phyloP scores from a whole-genome alignment of 768 basidiomycete species.

The Strobilomyces dryophilus region DNA sequence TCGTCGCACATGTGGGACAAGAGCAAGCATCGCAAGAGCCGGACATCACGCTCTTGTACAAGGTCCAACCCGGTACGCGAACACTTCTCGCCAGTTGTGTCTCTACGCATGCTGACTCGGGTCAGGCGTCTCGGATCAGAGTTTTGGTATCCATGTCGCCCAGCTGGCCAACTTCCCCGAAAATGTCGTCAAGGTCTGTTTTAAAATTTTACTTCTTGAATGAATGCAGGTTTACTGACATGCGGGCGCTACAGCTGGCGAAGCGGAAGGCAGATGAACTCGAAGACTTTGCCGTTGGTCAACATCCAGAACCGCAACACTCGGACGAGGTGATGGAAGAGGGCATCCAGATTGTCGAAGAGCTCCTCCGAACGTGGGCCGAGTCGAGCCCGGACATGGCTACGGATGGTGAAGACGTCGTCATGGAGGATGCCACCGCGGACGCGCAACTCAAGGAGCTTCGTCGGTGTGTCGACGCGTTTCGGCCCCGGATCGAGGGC shows the following conservation, averaged over 20 bases:
- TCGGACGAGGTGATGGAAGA: slow-evolving; percentile 63
- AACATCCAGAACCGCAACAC: slow-evolving; percentile 40
- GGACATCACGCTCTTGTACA: slow-evolving; percentile 80
- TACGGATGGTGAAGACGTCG: slow-evolving; percentile 41
- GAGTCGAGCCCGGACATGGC: slow-evolving; percentile 23
- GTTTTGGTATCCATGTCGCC: slow-evolving; percentile 98
- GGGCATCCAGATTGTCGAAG: slow-evolving; percentile 77
- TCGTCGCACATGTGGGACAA: slow-evolving; percentile 83
- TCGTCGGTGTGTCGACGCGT: slow-evolving; percentile 54
- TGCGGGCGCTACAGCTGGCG: slow-evolving; percentile 55
- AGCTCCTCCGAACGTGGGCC: slow-evolving; percentile 70
- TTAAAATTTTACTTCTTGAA: not conserved
- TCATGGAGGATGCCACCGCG: slow-evolving; percentile 44
- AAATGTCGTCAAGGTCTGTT: slow-evolving; percentile 76
- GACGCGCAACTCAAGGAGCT: slow-evolving; percentile 44
- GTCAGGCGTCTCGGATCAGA: slow-evolving; percentile 88
- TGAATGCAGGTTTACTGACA: not conserved
- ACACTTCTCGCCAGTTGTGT: not conserved
- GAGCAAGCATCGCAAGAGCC: slow-evolving; percentile 45
- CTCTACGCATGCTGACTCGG: not conserved
- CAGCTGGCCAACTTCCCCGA: slow-evolving; percentile 97
- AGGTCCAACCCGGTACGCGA: slow-evolving; percentile 68
- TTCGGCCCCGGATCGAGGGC: slow-evolving; percentile 45
- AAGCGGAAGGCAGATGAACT: slow-evolving; percentile 89
- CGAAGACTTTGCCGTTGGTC: slow-evolving; percentile 68